Base-by-base conservation (phyloP, 176 grass and related monocot species). In the Carex cristatella region DNA sequence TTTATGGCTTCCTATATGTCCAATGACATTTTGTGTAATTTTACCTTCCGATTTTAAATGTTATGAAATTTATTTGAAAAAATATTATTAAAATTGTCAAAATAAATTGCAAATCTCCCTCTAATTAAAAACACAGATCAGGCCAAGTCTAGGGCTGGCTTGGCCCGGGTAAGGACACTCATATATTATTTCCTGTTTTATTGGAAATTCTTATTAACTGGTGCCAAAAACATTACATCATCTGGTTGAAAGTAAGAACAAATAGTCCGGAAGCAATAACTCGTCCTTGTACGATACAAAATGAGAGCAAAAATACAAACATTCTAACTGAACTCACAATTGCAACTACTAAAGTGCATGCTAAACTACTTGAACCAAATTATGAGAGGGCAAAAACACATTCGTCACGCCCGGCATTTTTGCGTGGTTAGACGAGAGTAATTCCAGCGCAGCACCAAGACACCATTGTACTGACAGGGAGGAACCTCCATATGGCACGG, bases 391-490 rank as follows among this genome's bases (percentile, higher is more conserved):
- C 8, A 18, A 44, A 82, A 63, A 15, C 16, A 65, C 23, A 65
- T 82, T 82, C 10, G 79, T 65, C 14, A 10, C 10, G 49, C 38
- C 30, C 2, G 3, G 60, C 35, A 63, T 44, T 18, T 63, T 65
- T 65, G 30, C 10, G 23, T 65, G 31, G 16, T 38, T 79, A 11
- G 71, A 53, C 0, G 93, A 90, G 4, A 88, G 54, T 0, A 83
- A 85, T 82, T 94, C 90, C 23, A 90, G 84, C 0, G 93, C 93
- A 27, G 65, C 86, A 8, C 90, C 93, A 1, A 92, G 75, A 6
- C 90, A 84, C 90, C 90, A 92, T 4, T 32, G 18, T 4, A 87
- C 88, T 2, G 85, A 81, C 0, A 90, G n/a, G 3, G 60, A 76
- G 27, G 83, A 87, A 38, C 86, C 90, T 0, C 90, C 90, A 31